Base-by-base conservation (phyloP, 805 yeast species). In the Saccharomycopsis fibuligera region DNA sequence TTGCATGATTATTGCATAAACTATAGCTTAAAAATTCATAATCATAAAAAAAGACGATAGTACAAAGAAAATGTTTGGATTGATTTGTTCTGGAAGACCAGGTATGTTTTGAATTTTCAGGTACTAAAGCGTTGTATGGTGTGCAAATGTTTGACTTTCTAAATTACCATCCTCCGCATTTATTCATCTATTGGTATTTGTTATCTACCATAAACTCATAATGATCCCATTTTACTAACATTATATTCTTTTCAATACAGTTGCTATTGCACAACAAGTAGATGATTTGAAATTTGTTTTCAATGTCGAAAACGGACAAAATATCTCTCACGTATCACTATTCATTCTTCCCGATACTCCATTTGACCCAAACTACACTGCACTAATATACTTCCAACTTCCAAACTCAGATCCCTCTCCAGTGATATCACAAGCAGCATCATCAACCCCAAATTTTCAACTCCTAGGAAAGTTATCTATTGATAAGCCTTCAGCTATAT, bases 401-500 rank as follows among this genome's bases (percentile, higher is more conserved):
- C 89, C 90, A 12, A 69, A 73, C 8, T 66, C 72, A 44, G 73
- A 70, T n/a, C n/a, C n/a, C n/a, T 50, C 64, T 55, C 53, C 62
- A 53, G 53, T 53, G 64, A 27, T 62, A 57, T 22, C 74, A 62
- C 37, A 67, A 59, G 67, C 63, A 54, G 21, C 36, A 5, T 22
- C 24, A 6, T 33, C 27, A 14, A 56, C 58, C 10, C 69, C 68
- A 48, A 73, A 83, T 27, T 86, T 83, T 64, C 76, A 75, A 55
- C 68, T 86, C 12, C 70, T 83, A 48, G 91, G 91, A 3, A 80
- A 80, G 10, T 60, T 84, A 24, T 74, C 76, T 40, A 66, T 72
- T 0, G 67, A 65, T 33, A 93, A 91, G 62, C 98, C 95, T 33
- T 86, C 96, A 50, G 96, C 97, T 0, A 93, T 93, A 2, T 93